Conservation (phyloP, 202 grass and related monocot species). For the Schoenoplectus triqueter region DNA sequence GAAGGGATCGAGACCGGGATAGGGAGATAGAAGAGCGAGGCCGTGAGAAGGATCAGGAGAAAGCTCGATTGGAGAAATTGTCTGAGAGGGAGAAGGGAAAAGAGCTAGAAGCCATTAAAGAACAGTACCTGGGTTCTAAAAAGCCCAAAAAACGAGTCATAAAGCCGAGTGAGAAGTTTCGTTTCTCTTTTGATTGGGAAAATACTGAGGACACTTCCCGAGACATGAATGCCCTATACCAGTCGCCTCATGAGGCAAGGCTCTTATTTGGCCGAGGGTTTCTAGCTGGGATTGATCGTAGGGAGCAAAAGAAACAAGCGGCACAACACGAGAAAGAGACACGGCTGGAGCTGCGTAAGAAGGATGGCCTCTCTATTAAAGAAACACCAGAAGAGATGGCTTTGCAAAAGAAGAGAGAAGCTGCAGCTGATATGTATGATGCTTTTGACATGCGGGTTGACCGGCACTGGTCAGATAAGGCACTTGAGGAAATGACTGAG, state of each 20-base stretch:
- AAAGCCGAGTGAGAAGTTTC: conserved; percentile 92
- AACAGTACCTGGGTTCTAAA: conserved; percentile 86
- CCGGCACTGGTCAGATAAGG: conserved; percentile 92
- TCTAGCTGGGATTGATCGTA: conserved; percentile 74
- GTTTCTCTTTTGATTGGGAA: conserved; percentile 97
- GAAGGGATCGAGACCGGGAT: conserved; percentile 36
- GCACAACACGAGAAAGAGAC: conserved; percentile 79
- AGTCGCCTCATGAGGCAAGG: conserved; percentile 73
- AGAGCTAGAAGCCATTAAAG: conserved; percentile 72
- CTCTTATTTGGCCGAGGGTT: conserved; percentile 92
- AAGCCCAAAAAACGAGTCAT: conserved; percentile 93
- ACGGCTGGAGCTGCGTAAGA: conserved; percentile 71
- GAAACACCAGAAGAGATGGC: conserved; percentile 66
- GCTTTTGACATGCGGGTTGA: conserved; percentile 88
- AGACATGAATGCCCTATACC: conserved; percentile 82
- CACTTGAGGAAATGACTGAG: conserved; percentile 76
- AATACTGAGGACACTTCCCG: conserved; percentile 91
- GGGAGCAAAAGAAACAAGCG: conserved; percentile 89
- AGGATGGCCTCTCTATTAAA: conserved; percentile 50
- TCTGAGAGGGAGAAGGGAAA: conserved; percentile 66
- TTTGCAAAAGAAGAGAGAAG: conserved; percentile 60
- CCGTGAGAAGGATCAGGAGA: conserved; percentile 61
- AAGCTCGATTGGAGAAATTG: conserved; percentile 64
- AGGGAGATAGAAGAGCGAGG: conserved; percentile 58
- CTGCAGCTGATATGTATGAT: conserved; percentile 72